These are phyloP conservation scores for Colletotrichum cordylinicola DNA, from an alignment of 2,329 filamentous ascomycete species.

Conservation along the genomic window DNA sequence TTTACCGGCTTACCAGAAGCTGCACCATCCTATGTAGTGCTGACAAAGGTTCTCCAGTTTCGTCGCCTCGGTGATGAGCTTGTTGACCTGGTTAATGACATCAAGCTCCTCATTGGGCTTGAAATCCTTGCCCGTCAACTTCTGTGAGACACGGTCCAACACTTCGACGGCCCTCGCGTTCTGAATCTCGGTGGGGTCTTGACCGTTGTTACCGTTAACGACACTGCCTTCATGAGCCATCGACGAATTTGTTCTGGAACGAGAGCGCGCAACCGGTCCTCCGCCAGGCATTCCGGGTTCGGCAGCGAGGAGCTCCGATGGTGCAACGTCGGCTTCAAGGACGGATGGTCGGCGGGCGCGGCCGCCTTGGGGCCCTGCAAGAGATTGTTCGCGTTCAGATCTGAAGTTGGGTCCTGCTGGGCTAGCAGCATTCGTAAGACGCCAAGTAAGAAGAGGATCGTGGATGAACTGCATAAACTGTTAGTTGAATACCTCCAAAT, in stretches of 20 bases:
- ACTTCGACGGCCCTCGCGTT: constrained; percentile 94
- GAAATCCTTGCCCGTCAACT: constrained; percentile 93
- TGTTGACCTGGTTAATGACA: constrained; percentile 89
- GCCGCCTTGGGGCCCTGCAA: constrained; percentile 51
- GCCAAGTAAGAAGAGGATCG: constrained; percentile 98
- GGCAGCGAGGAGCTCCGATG: constrained; percentile 61
- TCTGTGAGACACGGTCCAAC: constrained; percentile 89
- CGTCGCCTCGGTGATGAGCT: constrained; percentile 92
- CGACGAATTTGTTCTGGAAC: constrained; percentile 67
- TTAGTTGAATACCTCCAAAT: constrained; percentile 25
- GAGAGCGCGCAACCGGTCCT: constrained; percentile 50
- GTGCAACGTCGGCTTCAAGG: constrained; percentile 66
- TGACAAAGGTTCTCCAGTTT: constrained; percentile 98
- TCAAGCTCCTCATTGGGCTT: constrained; percentile 84
- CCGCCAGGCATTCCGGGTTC: constrained; percentile 44
- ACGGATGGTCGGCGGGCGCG: constrained; percentile 73
- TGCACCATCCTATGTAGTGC: constrained; percentile 99
- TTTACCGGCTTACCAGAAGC: constrained; percentile 76
- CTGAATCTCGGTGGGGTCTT: constrained; percentile 75
- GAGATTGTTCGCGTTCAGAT: constrained; percentile 61
- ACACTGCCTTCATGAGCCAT: constrained; percentile 40
- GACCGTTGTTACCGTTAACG: constrained; percentile 38
- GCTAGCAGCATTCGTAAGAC: constrained; percentile 71
- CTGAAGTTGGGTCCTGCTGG: constrained; percentile 72
- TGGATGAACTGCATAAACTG: constrained; percentile 81